phyloP scores from a whole-genome alignment of 2,329 filamentous ascomycete species.

The Fusarium redolens region DNA sequence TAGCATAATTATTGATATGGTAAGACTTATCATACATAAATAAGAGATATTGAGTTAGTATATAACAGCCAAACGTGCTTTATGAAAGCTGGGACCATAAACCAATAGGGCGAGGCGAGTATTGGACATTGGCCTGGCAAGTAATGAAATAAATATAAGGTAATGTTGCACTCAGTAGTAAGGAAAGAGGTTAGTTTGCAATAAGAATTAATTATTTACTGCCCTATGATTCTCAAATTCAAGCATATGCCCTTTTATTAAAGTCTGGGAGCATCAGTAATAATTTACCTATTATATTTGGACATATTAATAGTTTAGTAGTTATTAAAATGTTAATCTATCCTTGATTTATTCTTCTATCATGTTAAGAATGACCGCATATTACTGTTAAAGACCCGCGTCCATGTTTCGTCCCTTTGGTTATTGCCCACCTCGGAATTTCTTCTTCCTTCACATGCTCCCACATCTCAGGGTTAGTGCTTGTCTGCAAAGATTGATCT shows the following conservation, averaged over 20 bases:
- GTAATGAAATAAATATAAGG: rapidly evolving
- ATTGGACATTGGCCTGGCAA: rapidly evolving
- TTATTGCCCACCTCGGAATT: not conserved
- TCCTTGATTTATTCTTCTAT: not conserved
- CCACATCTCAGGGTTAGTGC: not conserved
- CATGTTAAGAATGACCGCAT: too few relatives aligned
- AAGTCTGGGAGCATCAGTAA: not conserved
- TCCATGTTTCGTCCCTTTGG: not conserved
- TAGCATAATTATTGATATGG: rapidly evolving
- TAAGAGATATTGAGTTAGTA: not conserved
- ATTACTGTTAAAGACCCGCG: not conserved
- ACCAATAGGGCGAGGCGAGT: too few relatives aligned
- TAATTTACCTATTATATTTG: not conserved
- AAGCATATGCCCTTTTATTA: rapidly evolving
- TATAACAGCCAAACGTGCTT: rapidly evolving
- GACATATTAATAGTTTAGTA: not conserved
- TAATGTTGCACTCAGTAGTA: too few relatives aligned
- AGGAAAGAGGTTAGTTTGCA: too few relatives aligned
- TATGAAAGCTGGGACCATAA: too few relatives aligned
- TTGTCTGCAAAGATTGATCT: too few relatives aligned
- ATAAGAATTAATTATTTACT: rapidly evolving
- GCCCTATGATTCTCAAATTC: not conserved
- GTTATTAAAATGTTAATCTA: not conserved
- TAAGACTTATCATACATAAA: too few relatives aligned
- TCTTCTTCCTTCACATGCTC: not conserved